A percentile compares a stretch with the other conserved stretches of the same genome.
These are phyloP conservation scores for Hordeum pubiflorum DNA, from an alignment of 202 grass and related monocot genomes.

Conservation along the genomic window DNA sequence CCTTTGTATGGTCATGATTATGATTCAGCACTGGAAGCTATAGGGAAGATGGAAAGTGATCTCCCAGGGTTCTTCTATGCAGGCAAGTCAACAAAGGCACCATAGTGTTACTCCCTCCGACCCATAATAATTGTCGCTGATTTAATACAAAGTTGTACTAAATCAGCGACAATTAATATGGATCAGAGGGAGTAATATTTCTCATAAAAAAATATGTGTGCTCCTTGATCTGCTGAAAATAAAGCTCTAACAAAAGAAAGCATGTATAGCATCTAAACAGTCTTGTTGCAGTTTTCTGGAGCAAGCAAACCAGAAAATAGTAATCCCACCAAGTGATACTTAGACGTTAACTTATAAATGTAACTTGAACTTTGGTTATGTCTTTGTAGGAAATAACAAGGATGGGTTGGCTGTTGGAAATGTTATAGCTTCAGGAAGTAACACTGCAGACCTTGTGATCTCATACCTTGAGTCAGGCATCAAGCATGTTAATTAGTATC, in stretches of 20 bases:
- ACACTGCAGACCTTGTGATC: slow-evolving; percentile 70
- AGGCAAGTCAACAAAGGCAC: slow-evolving; percentile 50
- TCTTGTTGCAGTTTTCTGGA: not conserved
- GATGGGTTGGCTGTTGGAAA: slow-evolving; percentile 88
- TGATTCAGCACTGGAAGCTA: slow-evolving; percentile 63
- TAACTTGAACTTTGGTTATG: slow-evolving; percentile 19
- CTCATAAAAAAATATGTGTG: not conserved
- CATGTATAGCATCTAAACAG: not conserved
- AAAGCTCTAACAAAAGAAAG: not conserved
- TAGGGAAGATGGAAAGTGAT: slow-evolving; percentile 91
- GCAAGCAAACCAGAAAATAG: not conserved
- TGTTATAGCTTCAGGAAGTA: slow-evolving; percentile 81
- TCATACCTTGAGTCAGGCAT: slow-evolving; percentile 47
- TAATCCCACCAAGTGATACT: not conserved
- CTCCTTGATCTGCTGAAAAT: not conserved
- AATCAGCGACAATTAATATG: no score
- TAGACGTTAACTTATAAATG: not conserved
- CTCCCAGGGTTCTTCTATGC: slow-evolving; percentile 97
- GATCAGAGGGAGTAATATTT: not conserved
- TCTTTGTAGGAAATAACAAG: slow-evolving; percentile 76
- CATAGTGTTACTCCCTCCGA: not conserved
- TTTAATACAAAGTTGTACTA: no score
- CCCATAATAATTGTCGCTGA: no score
- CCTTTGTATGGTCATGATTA: slow-evolving; percentile 87
- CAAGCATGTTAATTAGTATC: slow-evolving; percentile 22